These are phyloP conservation scores for Calocybe cyanea DNA, from an alignment of 768 basidiomycete genomes.

Conservation along the genomic window DNA sequence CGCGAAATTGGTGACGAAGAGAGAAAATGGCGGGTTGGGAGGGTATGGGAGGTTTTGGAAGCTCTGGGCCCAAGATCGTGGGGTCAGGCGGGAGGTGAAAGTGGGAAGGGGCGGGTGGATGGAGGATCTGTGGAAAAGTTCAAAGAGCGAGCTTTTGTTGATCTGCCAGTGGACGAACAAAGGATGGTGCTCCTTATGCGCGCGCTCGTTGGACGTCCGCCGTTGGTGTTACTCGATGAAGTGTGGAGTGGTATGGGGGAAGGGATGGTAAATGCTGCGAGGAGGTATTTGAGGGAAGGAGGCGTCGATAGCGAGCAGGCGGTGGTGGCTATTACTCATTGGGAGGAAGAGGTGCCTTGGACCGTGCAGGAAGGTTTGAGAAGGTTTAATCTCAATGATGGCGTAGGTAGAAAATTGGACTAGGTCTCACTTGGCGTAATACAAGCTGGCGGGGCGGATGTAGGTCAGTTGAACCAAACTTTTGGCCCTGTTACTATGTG, in stretches of 20 bases:
- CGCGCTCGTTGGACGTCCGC: slow-evolving; percentile 72
- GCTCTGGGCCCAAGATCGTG: slow-evolving; percentile 61
- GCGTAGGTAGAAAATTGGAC: slow-evolving; percentile 18
- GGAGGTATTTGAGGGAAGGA: slow-evolving; percentile 53
- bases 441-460: no score
- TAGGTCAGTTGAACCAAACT: no score
- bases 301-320: slow-evolving; percentile 60
- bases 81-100: slow-evolving; percentile 18
- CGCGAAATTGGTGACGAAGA: slow-evolving; percentile 34
- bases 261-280: slow-evolving; percentile 62
- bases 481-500: no score
- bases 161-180: slow-evolving; percentile 72
- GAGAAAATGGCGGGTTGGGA: slow-evolving; percentile 31
- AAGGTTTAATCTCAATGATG: slow-evolving; percentile 29
- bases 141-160: slow-evolving; percentile 50
- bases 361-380: slow-evolving; percentile 47
- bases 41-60: slow-evolving; percentile 54
- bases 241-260: slow-evolving; percentile 93
- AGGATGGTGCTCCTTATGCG: slow-evolving; percentile 80
- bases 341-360: slow-evolving; percentile 93
- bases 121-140: slow-evolving; percentile 48
- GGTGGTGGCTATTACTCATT: slow-evolving; percentile 84
- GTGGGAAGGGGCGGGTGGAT: slow-evolving; percentile 1
- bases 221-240: slow-evolving; percentile 84
- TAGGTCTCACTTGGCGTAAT: no score